Base-by-base conservation (phyloP, 768 basidiomycete species). In the Phanerodontia chrysosporium region DNA sequence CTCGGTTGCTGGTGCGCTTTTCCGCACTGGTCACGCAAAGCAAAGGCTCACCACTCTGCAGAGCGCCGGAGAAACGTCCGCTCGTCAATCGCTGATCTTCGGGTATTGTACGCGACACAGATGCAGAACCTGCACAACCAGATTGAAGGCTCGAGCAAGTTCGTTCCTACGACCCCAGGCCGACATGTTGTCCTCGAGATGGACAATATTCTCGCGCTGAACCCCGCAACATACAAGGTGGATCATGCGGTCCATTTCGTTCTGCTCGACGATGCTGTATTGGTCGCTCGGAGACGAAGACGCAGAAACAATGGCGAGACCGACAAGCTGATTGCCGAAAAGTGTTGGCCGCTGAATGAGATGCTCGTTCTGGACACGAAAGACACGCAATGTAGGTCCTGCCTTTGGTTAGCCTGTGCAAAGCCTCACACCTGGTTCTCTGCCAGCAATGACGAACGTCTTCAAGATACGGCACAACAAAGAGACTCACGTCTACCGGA, bases 361-460 rank as follows among this genome's bases (percentile, higher is more conserved):
- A 92, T 98, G 81, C 74, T 96, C 36, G 94, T 98, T 0, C 80
- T 96, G 21, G 97, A 99, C 71, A 92, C 96, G 32, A 98, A 98
- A 72, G 97, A 98, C 72, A 89, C 93, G 3, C 81, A 92, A 5
- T 88, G 95, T 95, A 58, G 63, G 87, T 74, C 18, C 18, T 53
- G 29, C n/a, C 22, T n/a, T n/a, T n/a, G n/a, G n/a, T n/a, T n/a
- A n/a, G n/a, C n/a, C n/a, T n/a, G n/a, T n/a, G n/a, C n/a, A n/a
- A n/a, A n/a, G n/a, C n/a, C n/a, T n/a, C n/a, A n/a, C n/a, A n/a
- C n/a, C 51, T 36, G 64, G 45, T 63, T 48, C 29, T 32, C 27
- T 53, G 10, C 16, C 28, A 84, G 88, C 75, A 51, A 87, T 98
- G 80, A 92, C 88, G n/a, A 97, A 98, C 65, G 95, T 98, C 3